Conservation (phyloP, 352 stramenopile genomes). For the Thalassiosira mediterranea region DNA sequence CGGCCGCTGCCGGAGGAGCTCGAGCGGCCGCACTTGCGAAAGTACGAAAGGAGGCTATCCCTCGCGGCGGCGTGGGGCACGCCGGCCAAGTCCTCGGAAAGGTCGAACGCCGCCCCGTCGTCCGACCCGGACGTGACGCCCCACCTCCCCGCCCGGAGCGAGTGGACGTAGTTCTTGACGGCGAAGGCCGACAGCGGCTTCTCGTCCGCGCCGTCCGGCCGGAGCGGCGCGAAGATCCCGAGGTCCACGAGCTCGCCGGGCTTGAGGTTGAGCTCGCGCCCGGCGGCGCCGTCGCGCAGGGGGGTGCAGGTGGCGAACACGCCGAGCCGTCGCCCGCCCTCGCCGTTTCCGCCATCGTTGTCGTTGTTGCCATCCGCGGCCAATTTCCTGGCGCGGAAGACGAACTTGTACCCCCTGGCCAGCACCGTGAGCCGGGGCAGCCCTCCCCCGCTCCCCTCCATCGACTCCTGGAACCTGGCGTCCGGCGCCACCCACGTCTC, state of each 20-base stretch:
- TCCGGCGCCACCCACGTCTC: slow-evolving; percentile 53
- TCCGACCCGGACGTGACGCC: slow-evolving; percentile 23
- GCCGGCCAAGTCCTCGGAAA: slow-evolving; percentile 27
- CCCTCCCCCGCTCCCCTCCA: slow-evolving; percentile 7
- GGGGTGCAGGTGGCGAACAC: slow-evolving; percentile 42
- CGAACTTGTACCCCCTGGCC: slow-evolving; percentile 46
- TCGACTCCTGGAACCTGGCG: slow-evolving; percentile 42
- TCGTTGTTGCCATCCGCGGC: not conserved
- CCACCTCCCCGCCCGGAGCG: slow-evolving; percentile 30
- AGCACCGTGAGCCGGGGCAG: slow-evolving; percentile 41
- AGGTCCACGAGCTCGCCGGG: slow-evolving; percentile 52
- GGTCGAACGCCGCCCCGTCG: slow-evolving; percentile 27
- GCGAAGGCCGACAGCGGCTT: slow-evolving; percentile 34
- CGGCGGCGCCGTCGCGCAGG: slow-evolving; percentile 4
- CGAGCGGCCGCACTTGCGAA: slow-evolving; percentile 19
- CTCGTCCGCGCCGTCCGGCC: slow-evolving; percentile 5
- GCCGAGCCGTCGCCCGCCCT: slow-evolving; percentile 1
- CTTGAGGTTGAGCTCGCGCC: slow-evolving; percentile 38
- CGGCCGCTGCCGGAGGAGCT: no score
- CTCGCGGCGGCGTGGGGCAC: slow-evolving; percentile 18
- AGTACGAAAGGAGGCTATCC: slow-evolving; percentile 20
- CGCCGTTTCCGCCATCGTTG: not conserved
- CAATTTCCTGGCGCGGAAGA: slow-evolving; percentile 22
- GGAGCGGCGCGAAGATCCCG: slow-evolving; percentile 30
- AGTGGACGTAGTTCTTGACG: slow-evolving; percentile 53